These are phyloP conservation scores for Dryas integrifolia DNA, from an alignment of 331 rosid species.

Conservation along the genomic window DNA sequence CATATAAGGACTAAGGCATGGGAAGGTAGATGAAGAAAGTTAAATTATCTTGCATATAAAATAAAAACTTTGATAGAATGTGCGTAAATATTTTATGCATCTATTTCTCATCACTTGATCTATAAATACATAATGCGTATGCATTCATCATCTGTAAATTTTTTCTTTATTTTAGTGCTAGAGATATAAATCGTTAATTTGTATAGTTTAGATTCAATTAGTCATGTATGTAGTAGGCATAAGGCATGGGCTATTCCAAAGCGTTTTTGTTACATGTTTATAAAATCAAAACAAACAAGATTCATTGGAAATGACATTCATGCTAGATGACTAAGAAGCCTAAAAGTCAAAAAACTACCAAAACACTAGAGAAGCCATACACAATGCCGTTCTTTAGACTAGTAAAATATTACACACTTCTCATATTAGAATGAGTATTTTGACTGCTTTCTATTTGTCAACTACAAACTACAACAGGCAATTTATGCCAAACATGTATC, in stretches of 20 bases:
- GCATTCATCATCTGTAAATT: no score
- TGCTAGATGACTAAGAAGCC: background rate
- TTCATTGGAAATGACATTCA: background rate
- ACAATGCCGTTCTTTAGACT: background rate
- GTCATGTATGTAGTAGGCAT: background rate
- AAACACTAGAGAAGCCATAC: background rate
- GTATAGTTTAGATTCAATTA: background rate
- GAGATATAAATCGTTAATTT: background rate
- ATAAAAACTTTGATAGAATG: no score
- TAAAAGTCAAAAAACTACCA: slow-evolving; percentile 1
- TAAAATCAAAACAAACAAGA: background rate
- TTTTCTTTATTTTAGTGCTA: no score
- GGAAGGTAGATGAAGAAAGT: no score
- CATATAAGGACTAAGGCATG: no score
- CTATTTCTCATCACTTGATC: no score
- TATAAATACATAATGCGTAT: no score
- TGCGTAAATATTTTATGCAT: no score
- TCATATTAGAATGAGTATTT: background rate
- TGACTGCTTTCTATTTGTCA: background rate
- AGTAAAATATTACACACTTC: no score
- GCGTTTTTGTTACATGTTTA: background rate
- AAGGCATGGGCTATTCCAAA: slow-evolving; percentile 1
- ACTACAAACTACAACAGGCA: background rate
- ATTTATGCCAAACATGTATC: background rate
- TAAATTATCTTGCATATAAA: no score